phyloP scores from a whole-genome alignment of 1,284 basidiomycete genomes.

The Thelephora terrestris region DNA sequence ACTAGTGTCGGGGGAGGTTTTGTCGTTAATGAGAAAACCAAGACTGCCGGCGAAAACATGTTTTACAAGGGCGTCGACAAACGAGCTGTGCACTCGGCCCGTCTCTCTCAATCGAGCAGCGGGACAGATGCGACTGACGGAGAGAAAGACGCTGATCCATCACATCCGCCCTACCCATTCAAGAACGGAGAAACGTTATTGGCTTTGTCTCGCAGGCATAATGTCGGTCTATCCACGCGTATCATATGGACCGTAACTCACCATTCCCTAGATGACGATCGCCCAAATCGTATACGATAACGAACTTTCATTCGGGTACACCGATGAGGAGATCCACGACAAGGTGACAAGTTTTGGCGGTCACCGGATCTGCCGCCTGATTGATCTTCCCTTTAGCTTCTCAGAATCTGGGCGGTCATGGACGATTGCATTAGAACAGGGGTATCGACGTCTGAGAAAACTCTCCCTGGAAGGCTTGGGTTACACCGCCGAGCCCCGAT shows the following conservation, averaged over 20 bases:
- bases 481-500: slow-evolving; percentile 76
- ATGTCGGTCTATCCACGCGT: slow-evolving; percentile 38
- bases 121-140: slow-evolving; percentile 26
- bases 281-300: slow-evolving; percentile 95
- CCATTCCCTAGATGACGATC: slow-evolving; percentile 65
- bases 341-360: slow-evolving; percentile 56
- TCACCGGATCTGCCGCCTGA: slow-evolving; percentile 2
- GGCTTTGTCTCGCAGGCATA: slow-evolving; percentile 72
- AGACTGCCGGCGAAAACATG: slow-evolving; percentile 87
- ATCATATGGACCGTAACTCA: slow-evolving; percentile 7
- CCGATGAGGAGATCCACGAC: slow-evolving; percentile 65
- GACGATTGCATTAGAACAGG: slow-evolving; percentile 87
- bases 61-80: slow-evolving; percentile 97
- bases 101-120: slow-evolving; percentile 63
- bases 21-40: slow-evolving; percentile 84
- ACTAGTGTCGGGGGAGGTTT: slow-evolving; percentile 81
- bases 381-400: slow-evolving; percentile 33
- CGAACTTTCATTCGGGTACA: slow-evolving; percentile 72
- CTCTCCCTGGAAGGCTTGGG: slow-evolving; percentile 78
- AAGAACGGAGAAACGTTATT: slow-evolving; percentile 69
- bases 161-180: slow-evolving; percentile 76
- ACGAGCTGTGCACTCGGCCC: slow-evolving; percentile 63
- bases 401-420: slow-evolving; percentile 87
- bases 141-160: slow-evolving; percentile 19
- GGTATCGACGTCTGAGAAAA: slow-evolving; percentile 68